A percentile compares a stretch with the other conserved stretches of the same genome.
phyloP scores from a whole-genome alignment of 495 filamentous ascomycete genomes.

The Neurospora sp. region DNA sequence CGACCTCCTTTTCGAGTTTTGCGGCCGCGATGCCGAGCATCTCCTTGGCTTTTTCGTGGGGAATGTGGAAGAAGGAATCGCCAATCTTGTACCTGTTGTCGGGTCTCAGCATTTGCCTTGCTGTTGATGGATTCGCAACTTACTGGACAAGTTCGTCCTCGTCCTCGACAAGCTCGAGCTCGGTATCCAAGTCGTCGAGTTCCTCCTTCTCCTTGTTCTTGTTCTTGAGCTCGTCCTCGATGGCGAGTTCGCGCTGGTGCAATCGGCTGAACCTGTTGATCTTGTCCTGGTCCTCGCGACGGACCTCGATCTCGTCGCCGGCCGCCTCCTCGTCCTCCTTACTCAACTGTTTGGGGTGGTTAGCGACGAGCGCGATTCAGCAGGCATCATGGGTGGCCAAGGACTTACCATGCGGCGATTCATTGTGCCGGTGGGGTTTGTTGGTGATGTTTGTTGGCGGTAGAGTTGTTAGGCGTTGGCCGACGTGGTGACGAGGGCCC shows the following conservation, averaged over 20 bases:
- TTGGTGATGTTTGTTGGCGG: background rate
- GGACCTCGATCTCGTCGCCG: slow-evolving; percentile 77
- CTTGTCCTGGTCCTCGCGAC: slow-evolving; percentile 93
- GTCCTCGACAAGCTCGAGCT: slow-evolving; percentile 80
- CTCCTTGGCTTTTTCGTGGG: slow-evolving; percentile 72
- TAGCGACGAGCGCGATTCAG: background rate
- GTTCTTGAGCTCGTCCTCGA: slow-evolving; percentile 72
- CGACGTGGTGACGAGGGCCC: background rate
- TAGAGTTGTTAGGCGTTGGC: background rate
- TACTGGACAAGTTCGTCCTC: slow-evolving; percentile 91
- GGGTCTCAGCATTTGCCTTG: slow-evolving; percentile 10
- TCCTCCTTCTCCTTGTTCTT: slow-evolving; percentile 99
- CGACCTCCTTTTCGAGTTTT: slow-evolving; percentile 64
- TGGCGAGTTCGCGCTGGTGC: slow-evolving; percentile 67
- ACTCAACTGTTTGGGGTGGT: slow-evolving; percentile 56
- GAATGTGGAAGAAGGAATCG: slow-evolving; percentile 84
- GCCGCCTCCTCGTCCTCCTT: slow-evolving; percentile 78
- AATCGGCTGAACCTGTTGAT: slow-evolving; percentile 96
- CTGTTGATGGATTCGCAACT: slow-evolving; percentile 5
- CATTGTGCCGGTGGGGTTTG: slow-evolving; percentile 6
- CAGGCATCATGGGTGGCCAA: background rate
- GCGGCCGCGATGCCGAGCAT: slow-evolving; percentile 63
- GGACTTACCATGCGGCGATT: slow-evolving; percentile 32
- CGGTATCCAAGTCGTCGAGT: slow-evolving; percentile 79
- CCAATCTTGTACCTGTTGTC: slow-evolving; percentile 80